Percentiles rank a stretch among this genome's conserved stretches.
phyloP scores from a whole-genome alignment of 306 rosid genomes.

The Argentina anserina region DNA sequence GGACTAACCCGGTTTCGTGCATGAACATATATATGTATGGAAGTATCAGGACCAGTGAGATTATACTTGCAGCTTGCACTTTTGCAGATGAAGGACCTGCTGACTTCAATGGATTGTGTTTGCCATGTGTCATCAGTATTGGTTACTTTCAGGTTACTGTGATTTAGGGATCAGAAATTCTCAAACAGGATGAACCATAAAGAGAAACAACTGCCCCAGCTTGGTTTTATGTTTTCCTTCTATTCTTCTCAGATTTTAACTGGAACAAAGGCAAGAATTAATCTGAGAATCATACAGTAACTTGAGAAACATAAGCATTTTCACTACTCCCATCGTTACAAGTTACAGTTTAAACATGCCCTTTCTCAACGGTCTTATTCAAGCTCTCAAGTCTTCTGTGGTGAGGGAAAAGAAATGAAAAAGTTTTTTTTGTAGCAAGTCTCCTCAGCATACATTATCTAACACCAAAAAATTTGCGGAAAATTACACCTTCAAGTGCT shows the following conservation, averaged over 20 bases:
- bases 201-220: not conserved
- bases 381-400: slow-evolving; percentile 28
- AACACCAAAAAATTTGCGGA: slow-evolving; percentile 9
- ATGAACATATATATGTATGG: no score
- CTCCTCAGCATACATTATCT: slow-evolving; percentile 22
- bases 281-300: not conserved
- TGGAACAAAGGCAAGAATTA: not conserved
- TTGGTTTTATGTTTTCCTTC: not conserved
- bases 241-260: not conserved
- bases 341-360: slow-evolving; percentile 17
- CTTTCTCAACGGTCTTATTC: slow-evolving; percentile 50
- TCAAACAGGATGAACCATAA: not conserved
- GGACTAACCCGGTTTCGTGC: no score
- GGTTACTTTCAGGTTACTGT: not conserved
- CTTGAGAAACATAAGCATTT: not conserved
- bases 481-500: slow-evolving; percentile 19
- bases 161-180: not conserved
- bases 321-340: slow-evolving; percentile 6
- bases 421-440: slow-evolving; percentile 19
- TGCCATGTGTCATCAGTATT: not conserved
- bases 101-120: not conserved
- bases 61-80: no score
- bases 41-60: no score
- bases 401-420: slow-evolving; percentile 14
- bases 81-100: no score